These are phyloP conservation scores for Apiospora marii DNA, from an alignment of 2,329 filamentous ascomycete species.

Conservation along the genomic window DNA sequence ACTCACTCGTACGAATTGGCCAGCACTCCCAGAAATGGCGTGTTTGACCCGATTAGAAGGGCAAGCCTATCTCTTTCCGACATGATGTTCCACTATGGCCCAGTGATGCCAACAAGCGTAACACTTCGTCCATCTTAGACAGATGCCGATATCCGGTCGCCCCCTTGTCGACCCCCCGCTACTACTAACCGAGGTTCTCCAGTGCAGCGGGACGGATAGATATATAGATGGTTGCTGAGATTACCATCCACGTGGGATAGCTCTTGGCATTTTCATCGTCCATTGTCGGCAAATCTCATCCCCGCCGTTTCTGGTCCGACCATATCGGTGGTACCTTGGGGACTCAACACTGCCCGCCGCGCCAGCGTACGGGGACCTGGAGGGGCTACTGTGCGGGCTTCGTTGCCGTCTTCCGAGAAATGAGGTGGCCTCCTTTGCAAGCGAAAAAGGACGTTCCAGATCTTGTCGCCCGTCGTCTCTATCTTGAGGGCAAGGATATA, in stretches of 20 bases:
- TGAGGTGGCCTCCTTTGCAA: background rate
- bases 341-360: background rate
- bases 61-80: constrained; percentile 50
- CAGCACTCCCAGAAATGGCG: constrained; percentile 46
- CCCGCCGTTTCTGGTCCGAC: no score
- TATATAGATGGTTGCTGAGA: background rate
- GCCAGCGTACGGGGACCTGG: background rate
- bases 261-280: background rate
- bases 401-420: background rate
- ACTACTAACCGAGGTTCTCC: background rate
- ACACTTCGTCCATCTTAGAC: constrained; percentile 41
- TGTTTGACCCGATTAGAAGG: constrained; percentile 49
- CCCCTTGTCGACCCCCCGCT: background rate
- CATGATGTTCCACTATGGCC: constrained; percentile 52
- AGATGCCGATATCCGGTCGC: background rate
- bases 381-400: background rate
- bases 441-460: background rate
- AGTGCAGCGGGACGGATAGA: background rate
- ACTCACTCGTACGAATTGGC: background rate
- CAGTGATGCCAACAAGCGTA: constrained; percentile 41
- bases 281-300: background rate
- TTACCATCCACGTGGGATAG: background rate
- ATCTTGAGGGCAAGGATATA: background rate
- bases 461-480: background rate
- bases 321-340: no score